Conservation (phyloP, 2,329 filamentous ascomycete genomes). For the Coniochaeta sp. region DNA sequence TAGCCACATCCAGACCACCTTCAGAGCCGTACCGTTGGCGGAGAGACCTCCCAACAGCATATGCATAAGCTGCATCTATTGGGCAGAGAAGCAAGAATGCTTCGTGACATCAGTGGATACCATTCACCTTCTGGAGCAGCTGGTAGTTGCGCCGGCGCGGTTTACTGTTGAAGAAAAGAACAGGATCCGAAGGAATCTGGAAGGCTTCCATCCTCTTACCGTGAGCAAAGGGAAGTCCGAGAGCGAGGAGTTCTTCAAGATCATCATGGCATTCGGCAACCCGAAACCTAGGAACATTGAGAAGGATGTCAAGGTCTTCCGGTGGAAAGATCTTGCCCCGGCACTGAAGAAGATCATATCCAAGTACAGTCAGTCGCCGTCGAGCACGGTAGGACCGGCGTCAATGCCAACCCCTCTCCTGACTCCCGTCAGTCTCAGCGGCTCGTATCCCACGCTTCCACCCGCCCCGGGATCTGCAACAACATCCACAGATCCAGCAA, state of each 20-base stretch:
- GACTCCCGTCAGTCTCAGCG: constrained; percentile 26
- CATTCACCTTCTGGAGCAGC: constrained; percentile 85
- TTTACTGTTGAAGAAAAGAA: constrained; percentile 99
- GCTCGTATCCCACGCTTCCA: constrained; percentile 35
- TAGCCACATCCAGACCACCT: constrained; percentile 73
- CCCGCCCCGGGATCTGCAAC: constrained; percentile 33
- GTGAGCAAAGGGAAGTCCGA: constrained; percentile 90
- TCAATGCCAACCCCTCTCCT: constrained; percentile 29
- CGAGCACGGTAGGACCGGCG: constrained; percentile 12
- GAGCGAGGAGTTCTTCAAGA: constrained; percentile 95
- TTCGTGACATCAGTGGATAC: constrained; percentile 97
- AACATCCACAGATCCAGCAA: constrained; percentile 25
- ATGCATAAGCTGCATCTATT: constrained; percentile 96
- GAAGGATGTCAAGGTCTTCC: constrained; percentile 98
- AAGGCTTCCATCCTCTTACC: constrained; percentile 86
- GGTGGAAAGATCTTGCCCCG: constrained; percentile 81
- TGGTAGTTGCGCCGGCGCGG: constrained; percentile 64
- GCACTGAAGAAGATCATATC: constrained; percentile 97
- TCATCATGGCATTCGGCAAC: constrained; percentile 95
- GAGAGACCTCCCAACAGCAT: constrained; percentile 79
- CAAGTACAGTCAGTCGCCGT: constrained; percentile 65
- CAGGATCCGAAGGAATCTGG: constrained; percentile 87
- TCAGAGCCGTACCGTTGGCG: constrained; percentile 70
- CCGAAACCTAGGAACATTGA: constrained; percentile 97
- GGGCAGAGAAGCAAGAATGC: constrained; percentile 85